Percentiles rank a stretch among this genome's conserved stretches.
These are phyloP conservation scores for Trichoderma atrobrunneum DNA, from an alignment of 2,329 filamentous ascomycete genomes.

Conservation along the genomic window DNA sequence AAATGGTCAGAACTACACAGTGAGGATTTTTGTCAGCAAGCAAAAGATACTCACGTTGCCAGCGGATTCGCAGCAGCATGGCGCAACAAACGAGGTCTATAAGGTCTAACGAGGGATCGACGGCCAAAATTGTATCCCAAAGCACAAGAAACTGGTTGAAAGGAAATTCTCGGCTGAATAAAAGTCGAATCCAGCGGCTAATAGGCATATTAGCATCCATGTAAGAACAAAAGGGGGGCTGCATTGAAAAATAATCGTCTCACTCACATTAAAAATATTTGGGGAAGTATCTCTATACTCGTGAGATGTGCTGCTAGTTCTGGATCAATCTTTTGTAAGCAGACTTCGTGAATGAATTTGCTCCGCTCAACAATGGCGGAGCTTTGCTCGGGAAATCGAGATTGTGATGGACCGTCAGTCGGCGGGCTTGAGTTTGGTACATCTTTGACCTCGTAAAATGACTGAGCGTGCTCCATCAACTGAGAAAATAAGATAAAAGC, in stretches of 20 bases:
- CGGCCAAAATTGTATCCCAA: slow-evolving; percentile 89
- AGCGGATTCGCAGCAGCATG: slow-evolving; percentile 89
- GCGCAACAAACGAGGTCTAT: slow-evolving; percentile 90
- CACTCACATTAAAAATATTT: slow-evolving; percentile 89
- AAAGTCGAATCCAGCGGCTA: slow-evolving; percentile 86
- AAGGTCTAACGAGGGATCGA: slow-evolving; percentile 75
- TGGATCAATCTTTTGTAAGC: slow-evolving; percentile 76
- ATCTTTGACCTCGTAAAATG: slow-evolving; percentile 72
- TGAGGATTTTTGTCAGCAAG: background rate
- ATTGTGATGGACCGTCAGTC: slow-evolving; percentile 21
- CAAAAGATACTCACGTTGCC: slow-evolving; percentile 64
- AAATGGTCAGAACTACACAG: background rate
- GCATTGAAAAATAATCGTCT: background rate
- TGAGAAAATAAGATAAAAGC: slow-evolving; percentile 80
- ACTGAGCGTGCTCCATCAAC: slow-evolving; percentile 83
- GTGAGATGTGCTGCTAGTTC: slow-evolving; percentile 78
- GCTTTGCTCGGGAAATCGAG: slow-evolving; percentile 36
- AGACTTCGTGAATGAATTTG: slow-evolving; percentile 79
- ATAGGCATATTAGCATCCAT: background rate
- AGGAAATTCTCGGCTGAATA: slow-evolving; percentile 91
- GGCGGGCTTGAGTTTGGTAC: slow-evolving; percentile 4
- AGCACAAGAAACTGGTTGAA: slow-evolving; percentile 80
- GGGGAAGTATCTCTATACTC: slow-evolving; percentile 84
- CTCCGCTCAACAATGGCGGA: slow-evolving; percentile 76
- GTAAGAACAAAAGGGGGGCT: background rate